Evolutionary conservation across 1,139 yeast genomes (phyloP), one percentile per base, ranked within the genome.

Genomic region (Trichomonascaceae sp.): DNA sequence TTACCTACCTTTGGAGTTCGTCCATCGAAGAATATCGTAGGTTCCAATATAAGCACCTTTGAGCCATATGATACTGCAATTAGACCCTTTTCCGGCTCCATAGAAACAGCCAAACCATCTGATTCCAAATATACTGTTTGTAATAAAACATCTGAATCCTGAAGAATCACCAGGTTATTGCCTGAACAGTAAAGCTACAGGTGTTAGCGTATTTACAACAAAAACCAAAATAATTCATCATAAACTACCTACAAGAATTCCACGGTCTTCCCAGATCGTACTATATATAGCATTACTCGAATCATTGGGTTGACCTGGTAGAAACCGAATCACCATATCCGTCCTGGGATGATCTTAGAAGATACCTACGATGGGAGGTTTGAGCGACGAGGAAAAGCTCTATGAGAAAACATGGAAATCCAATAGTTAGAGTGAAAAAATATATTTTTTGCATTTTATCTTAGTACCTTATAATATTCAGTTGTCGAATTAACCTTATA

Each of bases 291-390:
- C 75, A 59, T 80, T 78, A 12, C 74, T 72, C 1, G 79, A 69
- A 48, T 75, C 70, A 66, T 84, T 86, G 38, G 93, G 95, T 65
- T 87, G 88, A 1, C 97, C 97, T 1, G 96, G 96, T 41, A 87
- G 79, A 66, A 44, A 50, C 39, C 52, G 48, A 22, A 45, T 50
- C 22, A 50, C 52, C 52, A 50, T 50, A 13, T 12, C 41, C 41
- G 41, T 36, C 6, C 19, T 39, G 22, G 22, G 27, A 19, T n/a
- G 46, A 43, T 43, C 30, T 18, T 43, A 43, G 9, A 19, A 8
- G 45, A 43, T 7, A 20, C 13, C 12, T 27, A 27, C 12, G 27
- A 19, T 44, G 27, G 46, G 30, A 46, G 49, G 19, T 46, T 36
- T 18, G 15, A 12, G 20, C 22, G 24, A 30, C 4, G 43, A 18